These are phyloP conservation scores for Komagataella ulmi DNA, from an alignment of 805 yeast genomes.

Conservation along the genomic window DNA sequence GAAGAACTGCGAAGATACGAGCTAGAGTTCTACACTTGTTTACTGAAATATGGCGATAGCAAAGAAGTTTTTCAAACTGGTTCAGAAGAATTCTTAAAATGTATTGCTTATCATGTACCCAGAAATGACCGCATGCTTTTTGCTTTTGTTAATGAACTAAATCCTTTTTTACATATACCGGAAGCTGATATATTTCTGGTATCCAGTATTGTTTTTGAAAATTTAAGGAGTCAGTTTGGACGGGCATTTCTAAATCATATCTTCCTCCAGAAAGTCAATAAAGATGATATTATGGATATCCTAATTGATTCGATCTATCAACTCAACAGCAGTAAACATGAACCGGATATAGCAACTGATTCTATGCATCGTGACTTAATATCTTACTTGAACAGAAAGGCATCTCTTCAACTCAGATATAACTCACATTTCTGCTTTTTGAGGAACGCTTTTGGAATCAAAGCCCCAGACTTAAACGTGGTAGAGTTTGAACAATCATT, in stretches of 20 bases:
- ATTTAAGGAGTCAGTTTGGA: neutral
- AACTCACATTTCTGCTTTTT: neutral
- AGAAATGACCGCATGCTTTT: neutral
- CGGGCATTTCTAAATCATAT: neutral
- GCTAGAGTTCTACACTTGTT: neutral
- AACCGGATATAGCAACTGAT: neutral
- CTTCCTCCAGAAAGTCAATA: neutral
- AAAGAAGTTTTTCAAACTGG: neutral
- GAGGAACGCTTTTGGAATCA: neutral
- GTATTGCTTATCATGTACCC: neutral
- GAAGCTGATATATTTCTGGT: neutral
- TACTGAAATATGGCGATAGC: neutral
- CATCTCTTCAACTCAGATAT: neutral
- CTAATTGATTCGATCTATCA: neutral
- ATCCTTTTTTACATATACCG: neutral
- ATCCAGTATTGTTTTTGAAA: neutral
- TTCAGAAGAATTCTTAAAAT: neutral
- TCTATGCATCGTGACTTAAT: neutral
- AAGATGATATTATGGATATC: neutral
- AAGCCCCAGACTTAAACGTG: neutral
- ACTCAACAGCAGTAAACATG: neutral
- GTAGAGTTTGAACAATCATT: neutral
- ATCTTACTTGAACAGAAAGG: neutral
- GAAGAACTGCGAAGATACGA: neutral
- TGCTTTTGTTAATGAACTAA: neutral